These are phyloP conservation scores for Bremia lactucae DNA, from an alignment of 352 stramenopile species.

Conservation along the genomic window DNA sequence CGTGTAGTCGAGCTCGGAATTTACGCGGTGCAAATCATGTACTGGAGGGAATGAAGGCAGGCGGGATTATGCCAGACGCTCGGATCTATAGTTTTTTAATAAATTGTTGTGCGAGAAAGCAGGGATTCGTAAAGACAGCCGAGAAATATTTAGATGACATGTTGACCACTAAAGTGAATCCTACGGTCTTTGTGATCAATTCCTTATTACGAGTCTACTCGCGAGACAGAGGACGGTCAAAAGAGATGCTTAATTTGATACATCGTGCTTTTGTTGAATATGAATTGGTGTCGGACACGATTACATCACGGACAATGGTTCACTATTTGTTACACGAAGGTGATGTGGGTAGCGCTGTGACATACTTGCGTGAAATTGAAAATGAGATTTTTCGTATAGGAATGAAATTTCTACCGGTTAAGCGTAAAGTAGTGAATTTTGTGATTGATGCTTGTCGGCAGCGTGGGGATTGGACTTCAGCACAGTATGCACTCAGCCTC, in stretches of 20 bases:
- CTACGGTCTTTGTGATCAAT: constrained; percentile 38
- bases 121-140: constrained; percentile 21
- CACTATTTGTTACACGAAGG: constrained; percentile 34
- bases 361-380: constrained; percentile 18
- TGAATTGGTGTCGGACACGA: constrained; percentile 23
- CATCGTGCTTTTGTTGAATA: constrained; percentile 25
- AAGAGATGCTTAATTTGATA: constrained; percentile 23
- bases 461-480: constrained; percentile 25
- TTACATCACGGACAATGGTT: constrained; percentile 36
- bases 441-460: constrained; percentile 46
- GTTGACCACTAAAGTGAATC: constrained; percentile 22
- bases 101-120: constrained; percentile 45
- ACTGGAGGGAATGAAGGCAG: constrained; percentile 32
- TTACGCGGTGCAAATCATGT: constrained; percentile 28
- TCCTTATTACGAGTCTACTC: constrained; percentile 55
- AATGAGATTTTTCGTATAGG: constrained; percentile 3
- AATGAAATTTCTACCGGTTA: constrained; percentile 8
- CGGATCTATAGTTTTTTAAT: constrained; percentile 54
- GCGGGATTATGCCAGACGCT: constrained; percentile 15
- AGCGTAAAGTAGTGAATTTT: constrained; percentile 22
- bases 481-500: constrained; percentile 11
- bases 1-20: constrained; percentile 38
- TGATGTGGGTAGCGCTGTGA: constrained; percentile 12
- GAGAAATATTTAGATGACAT: constrained; percentile 41
- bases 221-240: constrained; percentile 21